Percentiles rank a stretch among this genome's conserved stretches.
phyloP scores from a whole-genome alignment of 768 basidiomycete species.

The Lentinula aciculospora region DNA sequence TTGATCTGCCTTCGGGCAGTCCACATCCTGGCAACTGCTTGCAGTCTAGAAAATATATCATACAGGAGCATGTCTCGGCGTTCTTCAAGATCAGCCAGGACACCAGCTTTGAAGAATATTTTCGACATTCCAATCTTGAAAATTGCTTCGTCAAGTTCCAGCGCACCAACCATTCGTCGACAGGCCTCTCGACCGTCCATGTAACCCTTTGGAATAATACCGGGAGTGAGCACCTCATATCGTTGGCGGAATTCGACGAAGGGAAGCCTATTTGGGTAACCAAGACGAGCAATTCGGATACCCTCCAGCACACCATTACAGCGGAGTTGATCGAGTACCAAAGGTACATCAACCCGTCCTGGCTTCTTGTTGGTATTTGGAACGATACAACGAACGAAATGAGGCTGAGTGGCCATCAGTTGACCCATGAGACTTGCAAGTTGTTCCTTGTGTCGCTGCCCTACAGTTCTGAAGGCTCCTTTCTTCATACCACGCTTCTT shows the following conservation, averaged over 20 bases:
- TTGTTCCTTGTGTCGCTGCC: conserved; percentile 94
- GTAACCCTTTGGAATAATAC: conserved; percentile 89
- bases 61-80: conserved; percentile 82
- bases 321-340: conserved; percentile 92
- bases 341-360: conserved; percentile 84
- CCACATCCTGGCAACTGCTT: conserved; percentile 82
- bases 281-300: conserved; percentile 94
- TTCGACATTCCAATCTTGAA: conserved; percentile 96
- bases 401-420: conserved; percentile 90
- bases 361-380: conserved; percentile 92
- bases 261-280: conserved; percentile 94
- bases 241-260: conserved; percentile 97
- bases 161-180: conserved; percentile 80
- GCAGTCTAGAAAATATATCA: conserved; percentile 84
- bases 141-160: conserved; percentile 79
- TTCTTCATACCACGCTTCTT: conserved; percentile 84
- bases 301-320: conserved; percentile 99
- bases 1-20: conserved; percentile 86
- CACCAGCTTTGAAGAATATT: conserved; percentile 98
- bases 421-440: conserved; percentile 87
- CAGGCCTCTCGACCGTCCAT: conserved; percentile 98
- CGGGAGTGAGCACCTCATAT: conserved; percentile 93
- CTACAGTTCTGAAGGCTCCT: conserved; percentile 95
- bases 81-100: conserved; percentile 94
- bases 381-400: conserved; percentile 97